Conservation (phyloP, 2,329 filamentous ascomycete genomes). For the Hypoxylon sp. region DNA sequence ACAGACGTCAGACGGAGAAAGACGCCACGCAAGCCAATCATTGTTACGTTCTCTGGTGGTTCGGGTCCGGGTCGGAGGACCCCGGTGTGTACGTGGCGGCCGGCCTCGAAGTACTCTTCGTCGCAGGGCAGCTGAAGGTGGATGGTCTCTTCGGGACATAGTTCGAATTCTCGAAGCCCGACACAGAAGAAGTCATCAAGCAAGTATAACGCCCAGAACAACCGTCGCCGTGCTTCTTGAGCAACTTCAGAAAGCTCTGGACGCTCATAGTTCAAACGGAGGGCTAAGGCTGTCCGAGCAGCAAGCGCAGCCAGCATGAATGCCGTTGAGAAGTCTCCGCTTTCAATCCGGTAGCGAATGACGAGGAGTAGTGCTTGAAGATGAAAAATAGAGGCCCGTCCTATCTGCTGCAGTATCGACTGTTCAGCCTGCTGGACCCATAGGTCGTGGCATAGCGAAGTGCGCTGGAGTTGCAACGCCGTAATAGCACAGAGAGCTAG, state of each 20-base stretch:
- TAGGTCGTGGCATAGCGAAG: slow-evolving; percentile 44
- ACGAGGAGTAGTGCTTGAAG: slow-evolving; percentile 55
- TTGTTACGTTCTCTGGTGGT: slow-evolving; percentile 30
- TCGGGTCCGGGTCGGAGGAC: slow-evolving; percentile 43
- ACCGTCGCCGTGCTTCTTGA: slow-evolving; percentile 58
- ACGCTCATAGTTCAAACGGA: slow-evolving; percentile 60
- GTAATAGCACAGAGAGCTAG: slow-evolving; percentile 55
- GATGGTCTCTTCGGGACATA: slow-evolving; percentile 58
- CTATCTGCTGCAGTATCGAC: slow-evolving; percentile 53
- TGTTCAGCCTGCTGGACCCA: slow-evolving; percentile 55
- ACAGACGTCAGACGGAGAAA: slow-evolving; percentile 50
- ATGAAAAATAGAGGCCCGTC: slow-evolving; percentile 54
- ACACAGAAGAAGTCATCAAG: slow-evolving; percentile 60
- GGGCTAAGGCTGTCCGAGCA: slow-evolving; percentile 56
- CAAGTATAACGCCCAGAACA: slow-evolving; percentile 60
- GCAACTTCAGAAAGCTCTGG: slow-evolving; percentile 54
- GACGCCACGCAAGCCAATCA: slow-evolving; percentile 47
- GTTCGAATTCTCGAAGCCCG: slow-evolving; percentile 59
- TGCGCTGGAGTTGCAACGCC: slow-evolving; percentile 51
- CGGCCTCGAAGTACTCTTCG: slow-evolving; percentile 54
- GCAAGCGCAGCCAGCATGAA: slow-evolving; percentile 58
- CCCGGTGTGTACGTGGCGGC: slow-evolving; percentile 44
- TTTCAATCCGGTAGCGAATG: slow-evolving; percentile 54
- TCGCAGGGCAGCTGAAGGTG: slow-evolving; percentile 57
- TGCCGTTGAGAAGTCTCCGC: slow-evolving; percentile 53